Conservation (phyloP, 1,139 yeast genomes). For the Kurtzmaniella quercitrusa region DNA sequence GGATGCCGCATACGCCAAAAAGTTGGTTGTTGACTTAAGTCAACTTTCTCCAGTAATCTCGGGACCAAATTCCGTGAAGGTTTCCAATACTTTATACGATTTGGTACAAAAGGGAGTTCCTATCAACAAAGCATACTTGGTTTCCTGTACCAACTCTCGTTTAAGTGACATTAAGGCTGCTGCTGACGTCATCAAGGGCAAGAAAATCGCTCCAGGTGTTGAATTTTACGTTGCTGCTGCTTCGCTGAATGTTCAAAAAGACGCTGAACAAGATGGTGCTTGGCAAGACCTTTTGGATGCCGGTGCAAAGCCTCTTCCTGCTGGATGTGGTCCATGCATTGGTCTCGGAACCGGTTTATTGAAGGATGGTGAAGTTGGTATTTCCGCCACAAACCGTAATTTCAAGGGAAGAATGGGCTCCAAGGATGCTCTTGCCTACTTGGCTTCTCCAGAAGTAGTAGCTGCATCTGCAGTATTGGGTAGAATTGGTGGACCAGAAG, state of each 20-base stretch:
- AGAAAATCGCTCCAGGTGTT: constrained; percentile 80
- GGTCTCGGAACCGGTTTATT: constrained; percentile 93
- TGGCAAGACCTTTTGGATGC: constrained; percentile 89
- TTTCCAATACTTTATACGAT: constrained; percentile 73
- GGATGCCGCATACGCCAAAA: constrained; percentile 85
- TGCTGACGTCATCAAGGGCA: constrained; percentile 77
- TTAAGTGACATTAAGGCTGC: constrained; percentile 92
- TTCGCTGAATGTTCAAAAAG: constrained; percentile 85
- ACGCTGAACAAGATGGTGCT: constrained; percentile 86
- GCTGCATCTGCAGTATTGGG: constrained; percentile 97
- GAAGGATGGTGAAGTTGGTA: constrained; percentile 95
- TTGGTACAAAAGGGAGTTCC: constrained; percentile 69
- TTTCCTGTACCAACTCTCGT: constrained; percentile 96
- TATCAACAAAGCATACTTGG: constrained; percentile 91
- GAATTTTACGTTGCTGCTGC: constrained; percentile 98
- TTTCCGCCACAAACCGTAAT: constrained; percentile 96
- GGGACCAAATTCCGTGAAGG: constrained; percentile 96
- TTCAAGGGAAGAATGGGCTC: constrained; percentile 99
- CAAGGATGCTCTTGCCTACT: constrained; percentile 89
- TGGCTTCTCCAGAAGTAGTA: constrained; percentile 96
- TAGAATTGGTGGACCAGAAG: constrained; percentile 88
- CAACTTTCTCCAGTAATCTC: constrained; percentile 87
- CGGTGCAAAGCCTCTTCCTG: constrained; percentile 93
- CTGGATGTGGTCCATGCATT: constrained; percentile 99
- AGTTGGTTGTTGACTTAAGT: constrained; percentile 73